Evolutionary conservation across 176 grass and related monocot species (phyloP).

Genomic region (Rhynchospora breviuscula): DNA sequence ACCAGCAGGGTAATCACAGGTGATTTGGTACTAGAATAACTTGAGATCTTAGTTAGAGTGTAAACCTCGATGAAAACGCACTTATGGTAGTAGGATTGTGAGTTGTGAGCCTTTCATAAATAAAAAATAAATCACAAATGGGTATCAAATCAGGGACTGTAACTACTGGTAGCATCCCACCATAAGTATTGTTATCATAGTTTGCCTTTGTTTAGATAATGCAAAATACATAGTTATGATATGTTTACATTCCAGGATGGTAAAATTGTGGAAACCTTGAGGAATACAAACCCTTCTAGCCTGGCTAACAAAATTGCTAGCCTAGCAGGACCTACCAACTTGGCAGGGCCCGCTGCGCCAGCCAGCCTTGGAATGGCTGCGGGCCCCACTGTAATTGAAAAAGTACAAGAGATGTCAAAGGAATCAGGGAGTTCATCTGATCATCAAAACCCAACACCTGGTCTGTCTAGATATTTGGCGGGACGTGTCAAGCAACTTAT

Average conservation of each 20-base stretch:
- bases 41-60: background rate
- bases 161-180: background rate
- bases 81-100: background rate
- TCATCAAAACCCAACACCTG: background rate
- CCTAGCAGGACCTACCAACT: constrained; percentile 10
- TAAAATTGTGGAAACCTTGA: constrained; percentile 29
- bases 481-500: background rate
- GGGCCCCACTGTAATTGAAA: constrained; percentile 26
- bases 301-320: constrained; percentile 35
- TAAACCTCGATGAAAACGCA: background rate
- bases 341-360: constrained; percentile 19
- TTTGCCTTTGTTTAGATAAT: background rate
- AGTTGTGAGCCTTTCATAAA: background rate
- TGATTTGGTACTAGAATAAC: background rate
- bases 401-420: constrained; percentile 25
- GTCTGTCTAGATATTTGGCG: background rate
- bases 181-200: background rate
- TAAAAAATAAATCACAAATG: background rate
- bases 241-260: constrained; percentile 21
- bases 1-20: background rate
- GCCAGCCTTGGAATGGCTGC: constrained; percentile 36
- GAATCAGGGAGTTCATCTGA: constrained; percentile 19
- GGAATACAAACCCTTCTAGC: constrained; percentile 26
- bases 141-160: background rate
- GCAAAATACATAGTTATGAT: background rate